A percentile compares a stretch with the other conserved stretches of the same genome.
These are phyloP conservation scores for Coleophoma crateriformis DNA, from an alignment of 2,329 filamentous ascomycete species.

Conservation along the genomic window DNA sequence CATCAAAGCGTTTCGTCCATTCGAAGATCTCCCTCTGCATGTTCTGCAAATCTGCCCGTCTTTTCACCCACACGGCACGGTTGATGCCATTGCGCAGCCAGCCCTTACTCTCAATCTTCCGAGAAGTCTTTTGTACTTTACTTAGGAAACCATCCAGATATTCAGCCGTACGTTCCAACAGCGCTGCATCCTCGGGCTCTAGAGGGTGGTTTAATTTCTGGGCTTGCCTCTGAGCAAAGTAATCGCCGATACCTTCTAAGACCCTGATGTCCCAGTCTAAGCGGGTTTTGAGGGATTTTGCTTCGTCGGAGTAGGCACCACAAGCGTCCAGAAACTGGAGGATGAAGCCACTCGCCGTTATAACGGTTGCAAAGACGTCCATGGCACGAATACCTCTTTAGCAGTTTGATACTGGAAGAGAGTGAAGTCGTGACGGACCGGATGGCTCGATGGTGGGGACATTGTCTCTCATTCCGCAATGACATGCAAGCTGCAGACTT, in stretches of 20 bases:
- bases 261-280: conserved; percentile 7
- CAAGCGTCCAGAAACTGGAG: conserved; percentile 4
- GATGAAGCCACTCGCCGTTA: conserved; percentile 1
- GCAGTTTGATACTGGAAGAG: too few relatives aligned
- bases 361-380: too few relatives aligned
- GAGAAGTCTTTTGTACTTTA: conserved; percentile 1
- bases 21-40: conserved; percentile 5
- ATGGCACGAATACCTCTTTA: too few relatives aligned
- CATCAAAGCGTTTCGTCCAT: conserved; percentile 3
- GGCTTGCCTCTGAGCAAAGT: conserved; percentile 1
- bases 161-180: conserved; percentile 2
- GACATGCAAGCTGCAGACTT: too few relatives aligned
- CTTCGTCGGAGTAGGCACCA: conserved; percentile 5
- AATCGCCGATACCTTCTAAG: conserved; percentile 1
- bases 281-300: conserved; percentile 3
- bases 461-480: too few relatives aligned
- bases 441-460: too few relatives aligned
- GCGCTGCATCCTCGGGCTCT: conserved; percentile 1
- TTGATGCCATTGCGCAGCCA: conserved; percentile 1
- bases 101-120: conserved; percentile 4
- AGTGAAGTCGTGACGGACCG: too few relatives aligned
- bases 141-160: conserved; percentile 2
- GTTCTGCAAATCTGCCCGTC: conserved; percentile 3
- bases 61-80: background rate
- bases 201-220: background rate